Evolutionary conservation across 1,139 yeast genomes (phyloP), one percentile per base, ranked within the genome.

Genomic region (Protomyces inouyei): DNA sequence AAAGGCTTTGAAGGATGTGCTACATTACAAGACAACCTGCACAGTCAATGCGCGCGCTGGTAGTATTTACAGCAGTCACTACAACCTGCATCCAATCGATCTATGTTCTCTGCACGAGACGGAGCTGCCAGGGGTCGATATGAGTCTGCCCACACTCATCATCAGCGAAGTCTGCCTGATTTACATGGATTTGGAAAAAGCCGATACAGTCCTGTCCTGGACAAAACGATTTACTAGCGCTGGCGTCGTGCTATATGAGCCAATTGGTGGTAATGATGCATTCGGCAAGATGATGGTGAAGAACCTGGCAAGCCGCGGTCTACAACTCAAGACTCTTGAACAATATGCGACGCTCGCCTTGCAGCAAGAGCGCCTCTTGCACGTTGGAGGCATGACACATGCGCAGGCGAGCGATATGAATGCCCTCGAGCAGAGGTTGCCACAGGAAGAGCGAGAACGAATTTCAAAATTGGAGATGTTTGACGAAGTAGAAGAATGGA

Each of bases 161-260:
- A 76, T 93, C 35, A 86, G 96, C 65, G 98, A 93, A 74, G 93
- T 98, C 75, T 92, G 92, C 57, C 78, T 93, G 38, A 93, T 98
- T 73, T 93, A 93, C 72, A 74, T 89, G 67, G 80, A 83, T 3
- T 85, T 88, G 0, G 74, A 75, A 1, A 84, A 82, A 36, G 82
- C 93, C 10, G 79, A 80, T 60, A 64, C 72, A 1, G 80, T 90
- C 8, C 75, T 93, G 6, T 68, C 75, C 1, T 74, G 76, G 72
- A 67, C 55, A 25, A 32, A 48, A 8, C 54, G 57, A 18, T 65
- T 69, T 36, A 16, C 36, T 21, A 48, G 18, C 6, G 54, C 59
- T 10, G 59, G 66, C 3, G 61, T 73, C 61, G 71, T 80, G 0
- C 72, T 88, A 67, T 93, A 93, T 75, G 98, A 93, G 69, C 98